These are phyloP conservation scores for Diplodia scrobiculata DNA, from an alignment of 2,329 filamentous ascomycete species.

Conservation along the genomic window DNA sequence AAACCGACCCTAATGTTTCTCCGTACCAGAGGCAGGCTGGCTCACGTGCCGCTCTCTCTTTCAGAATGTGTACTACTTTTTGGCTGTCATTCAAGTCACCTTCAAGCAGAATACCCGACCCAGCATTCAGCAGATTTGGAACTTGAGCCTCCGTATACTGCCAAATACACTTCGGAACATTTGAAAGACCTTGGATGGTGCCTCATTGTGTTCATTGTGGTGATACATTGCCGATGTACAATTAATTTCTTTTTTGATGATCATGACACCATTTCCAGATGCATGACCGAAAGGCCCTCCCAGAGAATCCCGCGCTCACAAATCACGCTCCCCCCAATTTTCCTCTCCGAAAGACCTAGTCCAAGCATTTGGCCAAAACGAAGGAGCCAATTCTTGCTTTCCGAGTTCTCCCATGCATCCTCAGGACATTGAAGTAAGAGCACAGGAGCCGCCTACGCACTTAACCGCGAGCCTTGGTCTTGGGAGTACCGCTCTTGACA, in stretches of 20 bases:
- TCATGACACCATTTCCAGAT: conserved; percentile 11
- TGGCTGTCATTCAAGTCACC: not conserved
- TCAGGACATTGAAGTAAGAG: not conserved
- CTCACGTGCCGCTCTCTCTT: not conserved
- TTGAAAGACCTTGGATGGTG: not conserved
- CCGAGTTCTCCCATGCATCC: not conserved
- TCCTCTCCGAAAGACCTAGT: not conserved
- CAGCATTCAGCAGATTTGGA: not conserved
- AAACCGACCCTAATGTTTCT: not conserved
- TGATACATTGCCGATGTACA: conserved; percentile 21
- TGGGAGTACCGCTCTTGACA: conserved; percentile 55
- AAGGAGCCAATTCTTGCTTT: not conserved
- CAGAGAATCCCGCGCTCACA: not conserved
- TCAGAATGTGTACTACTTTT: not conserved
- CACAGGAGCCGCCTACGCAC: not conserved
- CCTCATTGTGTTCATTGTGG: conserved; percentile 3
- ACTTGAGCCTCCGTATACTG: not conserved
- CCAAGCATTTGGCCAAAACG: conserved; percentile 6
- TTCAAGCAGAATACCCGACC: not conserved
- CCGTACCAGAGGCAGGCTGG: not conserved
- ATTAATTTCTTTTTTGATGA: not conserved
- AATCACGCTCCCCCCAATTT: not conserved
- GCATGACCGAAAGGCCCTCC: not conserved
- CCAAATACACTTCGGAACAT: not conserved
- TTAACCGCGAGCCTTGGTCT: conserved; percentile 38